Evolutionary conservation across 768 basidiomycete species (phyloP), one percentile per base, ranked within the genome.

Genomic region (Pulveroboletus sp.): DNA sequence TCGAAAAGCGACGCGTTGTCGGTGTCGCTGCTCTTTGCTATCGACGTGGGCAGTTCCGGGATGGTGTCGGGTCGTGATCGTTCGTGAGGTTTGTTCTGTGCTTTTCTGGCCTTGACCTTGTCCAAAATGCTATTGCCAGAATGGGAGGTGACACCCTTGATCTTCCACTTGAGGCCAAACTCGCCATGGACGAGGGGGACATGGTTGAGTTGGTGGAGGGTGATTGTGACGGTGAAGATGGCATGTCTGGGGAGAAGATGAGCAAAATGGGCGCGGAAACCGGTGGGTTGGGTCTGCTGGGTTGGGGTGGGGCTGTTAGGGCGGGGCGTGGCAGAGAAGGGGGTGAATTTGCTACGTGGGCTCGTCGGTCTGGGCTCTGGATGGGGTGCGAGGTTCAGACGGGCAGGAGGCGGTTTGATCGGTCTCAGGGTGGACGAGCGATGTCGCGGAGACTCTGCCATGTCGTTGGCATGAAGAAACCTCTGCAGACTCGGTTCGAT

Each of bases 181-280:
- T 86, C 77, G 53, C 87, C 87, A 35, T 72, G 69, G 29, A 88
- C 79, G 49, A 88, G 78, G 0, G 88, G 88, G 0, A 90, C 82
- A 55, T 80, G 84, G 17, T 78, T 74, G 19, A 90, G 75, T 55
- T 87, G 79, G 67, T 88, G 84, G 33, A 89, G 72, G 17, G 72
- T 70, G 35, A 90, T 60, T 11, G 72, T 71, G 24, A 81, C 78
- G 45, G 79, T 76, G 67, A 90, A 89, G 43, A 78, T 74, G 4
- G 85, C 79, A 59, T 88, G 84, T 33, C 76, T 72, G 11, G 84
- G 82, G 8, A 86, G 69, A 43, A 86, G 73, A 25, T 83, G 79
- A 24, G 76, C 74, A 1, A 85, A 68, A 44, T 82, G 83, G 0
- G 79, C 75, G 36, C 80, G 81, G n/a, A 85, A 24, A 29, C 58